A percentile compares a stretch with the other conserved stretches of the same genome.
Conservation (phyloP, 768 basidiomycete species). For the Boletus insuetus region DNA sequence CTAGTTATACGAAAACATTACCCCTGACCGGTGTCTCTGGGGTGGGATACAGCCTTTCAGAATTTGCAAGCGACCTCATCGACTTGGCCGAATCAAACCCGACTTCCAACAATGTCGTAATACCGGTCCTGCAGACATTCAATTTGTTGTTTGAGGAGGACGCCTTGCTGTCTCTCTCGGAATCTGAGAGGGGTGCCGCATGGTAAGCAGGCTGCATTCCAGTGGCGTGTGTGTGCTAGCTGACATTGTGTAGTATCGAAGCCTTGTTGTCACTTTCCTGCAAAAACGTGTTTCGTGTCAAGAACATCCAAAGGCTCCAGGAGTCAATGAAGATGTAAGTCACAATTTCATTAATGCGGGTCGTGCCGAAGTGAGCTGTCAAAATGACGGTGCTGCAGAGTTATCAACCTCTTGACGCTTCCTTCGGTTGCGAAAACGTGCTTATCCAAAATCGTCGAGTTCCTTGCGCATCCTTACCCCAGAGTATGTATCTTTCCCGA, state of each 20-base stretch:
- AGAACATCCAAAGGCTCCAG: constrained; percentile 78
- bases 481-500: constrained; percentile 47
- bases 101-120: constrained; percentile 65
- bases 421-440: constrained; percentile 41
- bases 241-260: constrained; percentile 43
- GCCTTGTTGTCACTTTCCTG: constrained; percentile 54
- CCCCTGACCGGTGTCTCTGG: constrained; percentile 36
- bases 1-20: constrained; percentile 52
- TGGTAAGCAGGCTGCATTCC: constrained; percentile 42
- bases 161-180: constrained; percentile 47
- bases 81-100: constrained; percentile 51
- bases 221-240: constrained; percentile 11
- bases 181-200: constrained; percentile 44
- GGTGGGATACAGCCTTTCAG: constrained; percentile 44
- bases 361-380: constrained; percentile 8
- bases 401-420: constrained; percentile 61
- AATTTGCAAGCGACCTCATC: constrained; percentile 59
- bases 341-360: constrained; percentile 27
- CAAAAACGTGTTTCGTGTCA: constrained; percentile 64
- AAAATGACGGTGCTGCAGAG: constrained; percentile 40
- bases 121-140: constrained; percentile 81
- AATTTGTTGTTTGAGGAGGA: constrained; percentile 72
- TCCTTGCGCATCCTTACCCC: constrained; percentile 80
- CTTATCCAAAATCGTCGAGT: constrained; percentile 48
- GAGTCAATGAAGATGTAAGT: constrained; percentile 82